Evolutionary conservation across 805 yeast species (phyloP).

Genomic region (Candida cerambycidarum): DNA sequence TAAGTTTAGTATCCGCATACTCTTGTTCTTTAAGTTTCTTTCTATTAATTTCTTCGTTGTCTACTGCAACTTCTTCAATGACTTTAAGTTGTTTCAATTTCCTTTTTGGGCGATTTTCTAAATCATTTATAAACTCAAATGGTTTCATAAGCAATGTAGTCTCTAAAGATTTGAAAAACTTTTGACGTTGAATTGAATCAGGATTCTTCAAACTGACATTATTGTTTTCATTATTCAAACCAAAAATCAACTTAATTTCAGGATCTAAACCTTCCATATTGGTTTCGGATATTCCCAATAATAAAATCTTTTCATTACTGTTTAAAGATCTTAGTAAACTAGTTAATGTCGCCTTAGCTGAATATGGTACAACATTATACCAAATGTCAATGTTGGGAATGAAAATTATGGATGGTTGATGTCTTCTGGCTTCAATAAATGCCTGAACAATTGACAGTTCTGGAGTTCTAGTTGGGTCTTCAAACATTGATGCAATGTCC

Average conservation of each 20-base stretch:
- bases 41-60: slow-evolving; percentile 31
- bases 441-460: slow-evolving; percentile 83
- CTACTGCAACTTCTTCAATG: slow-evolving; percentile 17
- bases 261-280: slow-evolving; percentile 38
- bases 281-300: slow-evolving; percentile 71
- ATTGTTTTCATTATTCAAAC: slow-evolving; percentile 45
- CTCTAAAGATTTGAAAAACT: slow-evolving; percentile 57
- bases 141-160: slow-evolving; percentile 67
- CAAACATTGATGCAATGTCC: slow-evolving; percentile 73
- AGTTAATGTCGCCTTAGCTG: slow-evolving; percentile 70
- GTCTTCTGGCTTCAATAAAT: slow-evolving; percentile 83
- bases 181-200: slow-evolving; percentile 42
- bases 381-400: slow-evolving; percentile 83
- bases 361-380: slow-evolving; percentile 62
- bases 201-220: slow-evolving; percentile 49
- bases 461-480: slow-evolving; percentile 77
- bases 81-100: slow-evolving; percentile 42
- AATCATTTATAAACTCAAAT: slow-evolving; percentile 61
- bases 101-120: slow-evolving; percentile 54
- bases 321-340: slow-evolving; percentile 67
- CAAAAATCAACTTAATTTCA: slow-evolving; percentile 58
- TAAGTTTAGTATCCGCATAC: slow-evolving; percentile 74
- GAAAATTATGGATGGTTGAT: slow-evolving; percentile 81
- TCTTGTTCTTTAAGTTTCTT: slow-evolving; percentile 50
- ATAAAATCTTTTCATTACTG: slow-evolving; percentile 69